Conservation (phyloP, 2,329 filamentous ascomycete species). For the Alternaria gaisen region DNA sequence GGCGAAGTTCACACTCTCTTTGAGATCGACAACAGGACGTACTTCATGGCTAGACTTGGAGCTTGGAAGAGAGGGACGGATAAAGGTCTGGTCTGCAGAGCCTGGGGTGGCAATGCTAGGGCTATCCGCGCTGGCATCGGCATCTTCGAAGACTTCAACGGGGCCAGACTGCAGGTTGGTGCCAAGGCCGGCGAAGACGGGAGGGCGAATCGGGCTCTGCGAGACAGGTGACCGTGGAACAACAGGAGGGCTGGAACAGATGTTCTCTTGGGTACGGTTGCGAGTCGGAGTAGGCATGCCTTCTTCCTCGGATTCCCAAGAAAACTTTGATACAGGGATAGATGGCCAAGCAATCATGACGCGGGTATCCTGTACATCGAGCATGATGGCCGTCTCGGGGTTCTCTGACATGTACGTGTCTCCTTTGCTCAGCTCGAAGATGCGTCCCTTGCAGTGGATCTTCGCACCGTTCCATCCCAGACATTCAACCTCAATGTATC, state of each 20-base stretch:
- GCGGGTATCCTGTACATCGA: conserved; percentile 92
- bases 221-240: conserved; percentile 80
- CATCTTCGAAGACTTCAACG: conserved; percentile 52
- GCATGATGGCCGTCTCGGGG: conserved; percentile 87
- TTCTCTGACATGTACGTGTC: conserved; percentile 92
- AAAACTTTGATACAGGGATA: conserved; percentile 62
- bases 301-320: conserved; percentile 68
- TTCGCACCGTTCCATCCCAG: conserved; percentile 96
- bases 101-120: conserved; percentile 31
- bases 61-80: conserved; percentile 37
- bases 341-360: conserved; percentile 90
- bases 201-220: conserved; percentile 66
- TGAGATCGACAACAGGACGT: conserved; percentile 23
- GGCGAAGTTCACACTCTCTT: conserved; percentile 41
- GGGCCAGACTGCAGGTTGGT: conserved; percentile 31
- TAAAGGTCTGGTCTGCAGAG: conserved; percentile 42
- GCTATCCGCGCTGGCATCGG: conserved; percentile 41
- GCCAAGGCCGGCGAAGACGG: conserved; percentile 52
- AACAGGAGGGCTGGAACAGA: conserved; percentile 69
- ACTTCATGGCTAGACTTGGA: conserved; percentile 32
- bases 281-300: conserved; percentile 47
- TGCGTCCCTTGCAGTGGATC: conserved; percentile 87
- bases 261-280: conserved; percentile 51
- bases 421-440: conserved; percentile 85
- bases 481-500: conserved; percentile 87